These are phyloP conservation scores for Dactylorhiza incarnata DNA, from an alignment of 106 monocot genomes.

Conservation along the genomic window DNA sequence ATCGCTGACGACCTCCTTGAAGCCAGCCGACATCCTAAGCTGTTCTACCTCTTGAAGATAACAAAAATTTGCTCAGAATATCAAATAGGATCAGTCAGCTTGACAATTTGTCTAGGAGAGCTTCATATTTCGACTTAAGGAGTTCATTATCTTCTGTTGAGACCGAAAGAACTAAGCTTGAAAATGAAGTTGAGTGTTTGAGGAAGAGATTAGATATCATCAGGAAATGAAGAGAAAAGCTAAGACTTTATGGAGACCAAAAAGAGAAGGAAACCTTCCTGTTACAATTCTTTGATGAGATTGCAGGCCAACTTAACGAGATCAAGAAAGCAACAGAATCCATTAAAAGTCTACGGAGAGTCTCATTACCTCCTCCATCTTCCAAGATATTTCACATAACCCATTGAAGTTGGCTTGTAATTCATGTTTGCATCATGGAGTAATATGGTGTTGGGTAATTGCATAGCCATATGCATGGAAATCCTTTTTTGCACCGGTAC, in stretches of 20 bases:
- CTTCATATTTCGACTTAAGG: conserved; percentile 19
- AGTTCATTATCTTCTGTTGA: conserved; percentile 46
- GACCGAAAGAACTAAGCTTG: conserved; percentile 42
- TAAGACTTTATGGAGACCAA: conserved; percentile 33
- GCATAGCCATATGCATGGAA: too few species aligned
- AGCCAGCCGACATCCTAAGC: too few species aligned
- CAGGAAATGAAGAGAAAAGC: conserved; percentile 57
- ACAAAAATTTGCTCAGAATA: conserved; percentile 33
- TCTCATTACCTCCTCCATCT: conserved; percentile 45
- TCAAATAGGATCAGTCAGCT: conserved; percentile 3
- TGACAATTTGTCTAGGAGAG: conserved; percentile 7
- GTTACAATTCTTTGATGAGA: conserved; percentile 58
- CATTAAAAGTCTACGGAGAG: conserved; percentile 16
- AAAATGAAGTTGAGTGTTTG: conserved; percentile 60
- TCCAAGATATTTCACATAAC: conserved; percentile 25
- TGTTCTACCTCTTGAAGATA: conserved; percentile 4
- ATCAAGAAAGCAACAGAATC: conserved; percentile 36
- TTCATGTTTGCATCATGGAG: too few species aligned
- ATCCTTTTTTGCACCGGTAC: too few species aligned
- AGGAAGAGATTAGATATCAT: conserved; percentile 60
- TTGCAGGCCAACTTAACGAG: conserved; percentile 44
- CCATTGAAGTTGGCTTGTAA: too few species aligned
- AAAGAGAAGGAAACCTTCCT: conserved; percentile 39
- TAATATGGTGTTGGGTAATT: too few species aligned
- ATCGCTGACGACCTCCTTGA: too few species aligned